phyloP scores from a whole-genome alignment of 805 yeast species.

The Torulaspora microellipsoides region DNA sequence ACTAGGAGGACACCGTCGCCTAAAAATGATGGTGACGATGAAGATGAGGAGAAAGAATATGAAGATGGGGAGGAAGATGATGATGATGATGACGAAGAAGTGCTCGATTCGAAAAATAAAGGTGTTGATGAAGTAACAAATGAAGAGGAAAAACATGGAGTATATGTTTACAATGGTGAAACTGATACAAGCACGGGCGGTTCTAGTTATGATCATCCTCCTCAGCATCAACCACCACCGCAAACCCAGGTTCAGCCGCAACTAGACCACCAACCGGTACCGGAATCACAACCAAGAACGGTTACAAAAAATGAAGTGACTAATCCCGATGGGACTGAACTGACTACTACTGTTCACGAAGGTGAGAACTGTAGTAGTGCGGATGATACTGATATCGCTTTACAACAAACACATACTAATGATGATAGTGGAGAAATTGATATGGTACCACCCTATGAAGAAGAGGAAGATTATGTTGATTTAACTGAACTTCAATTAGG shows the following conservation, averaged over 20 bases:
- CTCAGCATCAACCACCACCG: constrained; percentile 3
- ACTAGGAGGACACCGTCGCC: constrained; percentile 5
- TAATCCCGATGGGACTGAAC: constrained; percentile 10
- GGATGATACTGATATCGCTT: constrained; percentile 14
- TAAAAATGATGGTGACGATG: constrained; percentile 8
- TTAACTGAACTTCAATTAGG: constrained; percentile 64
- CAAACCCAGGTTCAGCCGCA: constrained; percentile 10
- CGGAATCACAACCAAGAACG: neutral
- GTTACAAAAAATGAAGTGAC: constrained; percentile 1
- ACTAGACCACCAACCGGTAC: constrained; percentile 1
- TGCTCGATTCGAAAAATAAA: constrained; percentile 7
- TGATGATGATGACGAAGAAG: constrained; percentile 9
- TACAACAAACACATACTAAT: constrained; percentile 11
- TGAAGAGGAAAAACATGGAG: constrained; percentile 23
- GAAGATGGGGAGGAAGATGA: constrained; percentile 5
- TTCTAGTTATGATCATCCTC: constrained; percentile 15
- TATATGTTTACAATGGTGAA: constrained; percentile 26
- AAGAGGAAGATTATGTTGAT: constrained; percentile 45
- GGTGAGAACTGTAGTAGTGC: constrained; percentile 19
- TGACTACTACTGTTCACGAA: constrained; percentile 16
- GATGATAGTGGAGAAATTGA: constrained; percentile 27
- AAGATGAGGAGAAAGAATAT: constrained; percentile 13
- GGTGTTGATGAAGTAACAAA: constrained; percentile 15
- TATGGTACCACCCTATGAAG: constrained; percentile 24
- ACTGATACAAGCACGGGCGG: constrained; percentile 30